phyloP scores from a whole-genome alignment of 2,329 filamentous ascomycete species.

The Rhynchosporium secalis region DNA sequence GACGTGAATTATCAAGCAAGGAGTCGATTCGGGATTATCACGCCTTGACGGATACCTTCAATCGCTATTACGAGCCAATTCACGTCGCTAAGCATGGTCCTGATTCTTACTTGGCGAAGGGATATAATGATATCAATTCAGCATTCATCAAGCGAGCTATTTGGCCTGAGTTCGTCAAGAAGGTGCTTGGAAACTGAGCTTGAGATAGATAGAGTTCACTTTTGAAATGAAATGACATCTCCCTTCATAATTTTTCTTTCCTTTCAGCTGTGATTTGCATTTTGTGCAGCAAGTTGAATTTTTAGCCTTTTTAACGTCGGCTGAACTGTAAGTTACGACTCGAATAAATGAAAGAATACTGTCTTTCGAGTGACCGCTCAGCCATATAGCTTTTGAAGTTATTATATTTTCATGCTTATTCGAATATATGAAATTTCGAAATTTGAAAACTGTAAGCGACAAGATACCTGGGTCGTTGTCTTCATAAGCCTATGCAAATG shows the following conservation, averaged over 20 bases:
- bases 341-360: neutral
- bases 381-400: neutral
- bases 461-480: neutral
- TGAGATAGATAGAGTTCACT: neutral
- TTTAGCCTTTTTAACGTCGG: neutral
- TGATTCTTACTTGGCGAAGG: neutral
- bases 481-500: too few relatives aligned
- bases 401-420: neutral
- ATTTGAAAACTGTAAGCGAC: neutral
- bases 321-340: neutral
- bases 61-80: neutral
- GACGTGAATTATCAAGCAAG: neutral
- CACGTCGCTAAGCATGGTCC: neutral
- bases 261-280: neutral
- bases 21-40: neutral
- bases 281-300: neutral
- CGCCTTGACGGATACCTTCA: neutral
- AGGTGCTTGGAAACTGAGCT: neutral
- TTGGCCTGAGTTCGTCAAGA: neutral
- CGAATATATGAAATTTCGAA: neutral
- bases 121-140: neutral
- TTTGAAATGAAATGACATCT: neutral
- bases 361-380: neutral
- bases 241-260: neutral
- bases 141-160: neutral